Base-by-base conservation (phyloP, 192 early-diverging fungal species). In the Coemansia sp. region DNA sequence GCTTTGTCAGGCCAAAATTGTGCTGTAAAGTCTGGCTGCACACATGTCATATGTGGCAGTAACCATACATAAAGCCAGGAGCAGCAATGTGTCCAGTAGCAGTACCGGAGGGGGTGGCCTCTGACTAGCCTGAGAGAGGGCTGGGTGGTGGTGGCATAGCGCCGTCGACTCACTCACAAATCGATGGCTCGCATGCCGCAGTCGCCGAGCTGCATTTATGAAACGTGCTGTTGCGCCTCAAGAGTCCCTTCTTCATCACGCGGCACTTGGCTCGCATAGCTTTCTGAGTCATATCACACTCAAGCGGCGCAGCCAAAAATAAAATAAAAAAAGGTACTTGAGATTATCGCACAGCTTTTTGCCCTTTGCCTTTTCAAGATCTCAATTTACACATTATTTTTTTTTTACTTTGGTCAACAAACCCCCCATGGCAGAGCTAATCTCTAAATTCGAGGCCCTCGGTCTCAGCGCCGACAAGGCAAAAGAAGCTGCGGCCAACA, bases 401-500 rank as follows among this genome's bases (percentile, higher is more conserved):
- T n/a, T 67, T 57, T 41, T 42, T 74, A 62, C 36, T 46, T 22
- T 55, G 15, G 52, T 63, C 38, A 40, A 31, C 13, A 24, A 38
- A 38, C 5, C 16, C 31, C 24, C 18, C 20, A 82, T 86, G 75
- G 80, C 77, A 10, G 70, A 66, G 12, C 80, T 95, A 60, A 85
- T 87, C 29, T 34, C 78, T 9, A 87, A 91, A 63, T 98, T 99
- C 84, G 87, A 90, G 76, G 85, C 86, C 51, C 93, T 98, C 70
- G 98, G 98, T 15, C 87, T 99, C 40, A 89, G 90, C 16, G 92
- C 93, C 74, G 87, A 90, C 70, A 97, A 97, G 80, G 97, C 96
- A 67, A 93, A 93, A 79, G 96, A 98, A 74, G 95, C 96, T 0
- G 93, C 92, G 38, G 90, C 89, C 64, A 99, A 99, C 87, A 99